Percentiles rank a stretch among this genome's conserved stretches.
These are phyloP conservation scores for Lasiosphaeris hirsuta DNA, from an alignment of 495 filamentous ascomycete species.

Conservation along the genomic window DNA sequence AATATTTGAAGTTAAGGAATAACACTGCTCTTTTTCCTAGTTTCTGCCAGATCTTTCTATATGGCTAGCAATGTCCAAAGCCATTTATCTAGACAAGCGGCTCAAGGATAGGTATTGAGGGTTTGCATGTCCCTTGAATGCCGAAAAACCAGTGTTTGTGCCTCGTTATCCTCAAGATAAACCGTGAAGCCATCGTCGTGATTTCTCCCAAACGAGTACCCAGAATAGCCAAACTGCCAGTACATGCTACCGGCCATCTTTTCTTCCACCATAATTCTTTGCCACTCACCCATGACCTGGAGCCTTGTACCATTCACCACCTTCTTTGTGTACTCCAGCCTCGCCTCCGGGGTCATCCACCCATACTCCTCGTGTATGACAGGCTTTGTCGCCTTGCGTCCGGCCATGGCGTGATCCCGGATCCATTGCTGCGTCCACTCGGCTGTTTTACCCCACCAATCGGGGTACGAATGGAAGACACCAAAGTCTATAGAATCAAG, in stretches of 20 bases:
- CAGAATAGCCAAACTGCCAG: slow-evolving; percentile 63
- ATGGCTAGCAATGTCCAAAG: too few species aligned
- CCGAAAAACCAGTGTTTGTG: slow-evolving; percentile 35
- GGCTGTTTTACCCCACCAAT: slow-evolving; percentile 41
- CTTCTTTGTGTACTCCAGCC: slow-evolving; percentile 33
- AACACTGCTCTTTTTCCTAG: too few species aligned
- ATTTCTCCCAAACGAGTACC: slow-evolving; percentile 54
- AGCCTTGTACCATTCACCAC: slow-evolving; percentile 35
- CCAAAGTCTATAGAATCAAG: slow-evolving; percentile 62
- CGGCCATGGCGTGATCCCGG: slow-evolving; percentile 54
- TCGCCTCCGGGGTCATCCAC: slow-evolving; percentile 38
- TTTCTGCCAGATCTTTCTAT: too few species aligned
- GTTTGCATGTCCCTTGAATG: slow-evolving; percentile 16
- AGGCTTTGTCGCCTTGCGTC: slow-evolving; percentile 57
- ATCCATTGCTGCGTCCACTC: slow-evolving; percentile 58
- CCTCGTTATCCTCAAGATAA: slow-evolving; percentile 41
- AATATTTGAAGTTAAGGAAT: too few species aligned
- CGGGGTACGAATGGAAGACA: slow-evolving; percentile 64
- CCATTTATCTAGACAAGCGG: too few species aligned
- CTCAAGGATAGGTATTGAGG: too few species aligned
- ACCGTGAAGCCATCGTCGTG: slow-evolving; percentile 58
- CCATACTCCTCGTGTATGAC: slow-evolving; percentile 71
- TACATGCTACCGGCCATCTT: slow-evolving; percentile 56
- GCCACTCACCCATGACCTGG: slow-evolving; percentile 55
- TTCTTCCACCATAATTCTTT: slow-evolving; percentile 48